Base-by-base conservation (phyloP, 179 eudicot genomes). In the Silene noctiflora region DNA sequence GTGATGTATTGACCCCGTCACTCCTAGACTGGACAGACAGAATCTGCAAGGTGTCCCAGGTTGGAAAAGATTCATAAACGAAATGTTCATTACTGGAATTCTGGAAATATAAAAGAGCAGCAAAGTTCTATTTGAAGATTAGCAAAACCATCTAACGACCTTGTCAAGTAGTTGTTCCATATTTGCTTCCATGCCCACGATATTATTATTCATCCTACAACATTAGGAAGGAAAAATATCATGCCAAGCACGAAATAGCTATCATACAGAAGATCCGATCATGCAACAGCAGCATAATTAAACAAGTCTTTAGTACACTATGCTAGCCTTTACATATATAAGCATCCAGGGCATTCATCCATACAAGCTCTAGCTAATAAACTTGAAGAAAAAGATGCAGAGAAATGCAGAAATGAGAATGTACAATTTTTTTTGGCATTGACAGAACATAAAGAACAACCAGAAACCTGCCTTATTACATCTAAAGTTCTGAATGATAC, bases 101-200 rank as follows among this genome's bases (percentile, higher is more conserved):
- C 46, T 29, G 25, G 31, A 33, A 75, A 69, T 10, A 67, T 25
- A 67, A 33, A 16, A 66, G 65, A 46, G 21, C 27, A 66, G 10
- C 42, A 25, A 71, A 25, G 42, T 66, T 22, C 24, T 77, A 61
- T 51, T 74, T 46, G 21, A 24, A 9, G 33, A 20, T 19, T 35
- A 64, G 24, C 21, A 16, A 65, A 61, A 69, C 60, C 13, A 68
- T 59, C 62, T 77, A 71, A 75, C 48, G 56, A 96, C 99, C 98
- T 96, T 96, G 77, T 89, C 94, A 71, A 96, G 98, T 72, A 96
- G 94, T 73, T 91, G 92, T 77, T 93, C 99, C 99, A 96, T 96
- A 76, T 96, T 96, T 79, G 92, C 76, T 81, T 96, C 99, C 99
- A 96, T 96, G 78, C 98, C 98, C 72, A 85, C 93, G 69, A 95